These are phyloP conservation scores for Fusarium oligoseptatum DNA, from an alignment of 2,329 filamentous ascomycete species.

Conservation along the genomic window DNA sequence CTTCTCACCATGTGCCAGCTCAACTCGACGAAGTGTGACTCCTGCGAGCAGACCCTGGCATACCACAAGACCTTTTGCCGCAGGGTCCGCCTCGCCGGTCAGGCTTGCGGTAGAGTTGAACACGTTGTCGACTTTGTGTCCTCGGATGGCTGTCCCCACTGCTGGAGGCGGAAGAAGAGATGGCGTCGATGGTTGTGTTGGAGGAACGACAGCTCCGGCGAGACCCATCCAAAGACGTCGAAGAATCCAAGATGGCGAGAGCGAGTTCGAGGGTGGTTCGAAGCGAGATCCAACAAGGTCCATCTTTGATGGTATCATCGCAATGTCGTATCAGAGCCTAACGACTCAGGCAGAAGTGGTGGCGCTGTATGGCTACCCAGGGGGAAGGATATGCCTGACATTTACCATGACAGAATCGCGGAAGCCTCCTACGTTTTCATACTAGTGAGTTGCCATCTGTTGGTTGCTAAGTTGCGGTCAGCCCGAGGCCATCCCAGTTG, in stretches of 20 bases:
- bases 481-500: not conserved
- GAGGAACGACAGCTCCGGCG: slow-evolving; percentile 8
- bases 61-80: slow-evolving; percentile 5
- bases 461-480: not conserved
- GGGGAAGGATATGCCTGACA: not conserved
- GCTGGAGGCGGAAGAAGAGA: slow-evolving; percentile 6
- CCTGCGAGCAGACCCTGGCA: not conserved
- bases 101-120: slow-evolving; percentile 6
- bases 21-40: slow-evolving; percentile 11
- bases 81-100: slow-evolving; percentile 4
- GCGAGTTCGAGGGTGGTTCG: not conserved
- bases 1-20: slow-evolving; percentile 6
- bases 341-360: not conserved
- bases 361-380: not conserved
- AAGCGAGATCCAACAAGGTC: not conserved
- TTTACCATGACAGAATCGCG: not conserved
- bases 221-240: not conserved
- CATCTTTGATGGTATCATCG: not conserved
- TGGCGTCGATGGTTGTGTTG: not conserved
- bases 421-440: not conserved
- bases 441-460: not conserved
- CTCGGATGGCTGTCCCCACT: slow-evolving; percentile 3
- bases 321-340: not conserved
- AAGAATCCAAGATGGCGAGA: not conserved
- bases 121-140: not conserved